Evolutionary conservation across 345 rosid genomes (phyloP).

Genomic region (Salix koriyanagi): DNA sequence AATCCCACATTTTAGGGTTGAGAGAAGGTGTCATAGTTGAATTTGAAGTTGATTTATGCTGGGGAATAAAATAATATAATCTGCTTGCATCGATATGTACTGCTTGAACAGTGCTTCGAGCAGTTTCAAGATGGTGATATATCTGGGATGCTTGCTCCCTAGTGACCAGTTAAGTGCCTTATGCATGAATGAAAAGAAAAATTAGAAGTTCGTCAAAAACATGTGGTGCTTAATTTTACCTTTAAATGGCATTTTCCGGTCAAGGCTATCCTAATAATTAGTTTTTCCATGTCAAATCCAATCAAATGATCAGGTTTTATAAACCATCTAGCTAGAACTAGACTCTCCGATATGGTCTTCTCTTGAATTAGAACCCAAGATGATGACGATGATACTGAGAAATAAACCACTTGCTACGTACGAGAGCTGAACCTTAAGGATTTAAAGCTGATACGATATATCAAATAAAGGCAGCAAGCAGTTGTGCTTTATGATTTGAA

Average conservation of each 20-base stretch:
- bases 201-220: not conserved
- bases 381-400: no score
- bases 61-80: not conserved
- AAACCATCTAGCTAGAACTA: no score
- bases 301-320: no score
- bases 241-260: not conserved
- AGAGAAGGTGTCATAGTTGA: not conserved
- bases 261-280: not conserved
- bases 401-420: no score
- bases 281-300: not conserved
- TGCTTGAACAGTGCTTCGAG: not conserved
- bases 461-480: no score
- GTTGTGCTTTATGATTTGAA: no score
- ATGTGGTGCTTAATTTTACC: not conserved
- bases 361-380: no score
- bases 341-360: no score
- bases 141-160: not conserved
- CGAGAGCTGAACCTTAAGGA: no score
- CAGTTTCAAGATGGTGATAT: not conserved
- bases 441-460: no score
- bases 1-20: not conserved
- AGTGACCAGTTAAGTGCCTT: not conserved
- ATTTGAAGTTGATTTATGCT: not conserved
- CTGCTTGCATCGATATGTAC: not conserved
- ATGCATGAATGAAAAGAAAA: not conserved